phyloP scores from a whole-genome alignment of 2,329 filamentous ascomycete species.

The Colletotrichum melonis region DNA sequence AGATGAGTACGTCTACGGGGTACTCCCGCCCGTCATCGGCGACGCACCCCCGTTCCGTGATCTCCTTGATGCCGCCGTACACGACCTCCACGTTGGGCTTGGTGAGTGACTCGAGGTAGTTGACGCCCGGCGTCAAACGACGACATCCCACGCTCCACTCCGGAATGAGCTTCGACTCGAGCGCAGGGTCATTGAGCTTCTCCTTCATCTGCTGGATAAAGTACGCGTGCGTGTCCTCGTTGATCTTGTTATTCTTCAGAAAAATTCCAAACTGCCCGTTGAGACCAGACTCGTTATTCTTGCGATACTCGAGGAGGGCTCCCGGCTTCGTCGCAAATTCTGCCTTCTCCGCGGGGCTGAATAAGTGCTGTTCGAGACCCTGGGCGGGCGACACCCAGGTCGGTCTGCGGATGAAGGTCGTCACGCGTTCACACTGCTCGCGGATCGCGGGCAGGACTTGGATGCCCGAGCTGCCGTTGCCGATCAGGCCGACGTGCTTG shows the following conservation, averaged over 20 bases:
- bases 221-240: slow-evolving; percentile 51
- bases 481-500: slow-evolving; percentile 55
- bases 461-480: slow-evolving; percentile 57
- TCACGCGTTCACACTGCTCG: slow-evolving; percentile 54
- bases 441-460: slow-evolving; percentile 60
- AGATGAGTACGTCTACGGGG: slow-evolving; percentile 41
- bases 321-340: slow-evolving; percentile 54
- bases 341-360: slow-evolving; percentile 50
- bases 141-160: slow-evolving; percentile 39
- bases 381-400: slow-evolving; percentile 60
- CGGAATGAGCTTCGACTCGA: slow-evolving; percentile 39
- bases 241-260: slow-evolving; percentile 52
- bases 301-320: slow-evolving; percentile 52
- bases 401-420: slow-evolving; percentile 61
- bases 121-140: slow-evolving; percentile 38
- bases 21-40: slow-evolving; percentile 42
- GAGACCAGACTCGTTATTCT: slow-evolving; percentile 55
- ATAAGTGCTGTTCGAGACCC: slow-evolving; percentile 55
- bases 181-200: slow-evolving; percentile 45
- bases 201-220: slow-evolving; percentile 53
- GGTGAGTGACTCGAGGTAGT: slow-evolving; percentile 41
- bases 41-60: slow-evolving; percentile 43
- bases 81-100: slow-evolving; percentile 45
- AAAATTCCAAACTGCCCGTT: slow-evolving; percentile 60
- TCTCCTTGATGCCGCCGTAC: slow-evolving; percentile 46